Evolutionary conservation across 2,329 filamentous ascomycete species (phyloP).

Genomic region (Neonectria hederae): DNA sequence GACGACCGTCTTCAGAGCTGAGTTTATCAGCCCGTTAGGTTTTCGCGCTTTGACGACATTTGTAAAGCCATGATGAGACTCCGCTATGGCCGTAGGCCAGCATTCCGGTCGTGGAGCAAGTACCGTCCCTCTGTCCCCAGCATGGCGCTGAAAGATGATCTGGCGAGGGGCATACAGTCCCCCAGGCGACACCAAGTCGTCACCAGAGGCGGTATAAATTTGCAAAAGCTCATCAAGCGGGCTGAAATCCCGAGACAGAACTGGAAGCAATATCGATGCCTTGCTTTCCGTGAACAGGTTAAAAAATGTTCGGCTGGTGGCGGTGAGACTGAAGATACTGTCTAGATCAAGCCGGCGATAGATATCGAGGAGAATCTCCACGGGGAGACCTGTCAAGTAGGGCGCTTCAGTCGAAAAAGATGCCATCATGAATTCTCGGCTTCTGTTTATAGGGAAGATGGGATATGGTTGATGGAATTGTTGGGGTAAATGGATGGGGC

Average conservation of each 20-base stretch:
- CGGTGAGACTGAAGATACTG: constrained; percentile 52
- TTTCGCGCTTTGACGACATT: constrained; percentile 36
- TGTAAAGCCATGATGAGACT: constrained; percentile 31
- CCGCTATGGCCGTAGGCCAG: constrained; percentile 11
- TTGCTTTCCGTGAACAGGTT: constrained; percentile 54
- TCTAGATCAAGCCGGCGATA: constrained; percentile 56
- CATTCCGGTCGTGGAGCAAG: constrained; percentile 32
- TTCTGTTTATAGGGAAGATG: background rate
- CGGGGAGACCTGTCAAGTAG: constrained; percentile 49
- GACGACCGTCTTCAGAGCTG: constrained; percentile 37
- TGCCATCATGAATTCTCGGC: constrained; percentile 29
- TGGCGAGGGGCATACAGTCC: constrained; percentile 51
- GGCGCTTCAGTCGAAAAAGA: constrained; percentile 18
- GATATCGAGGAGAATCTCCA: constrained; percentile 60
- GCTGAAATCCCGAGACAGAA: constrained; percentile 54
- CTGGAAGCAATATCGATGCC: constrained; percentile 52
- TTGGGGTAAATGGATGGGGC: background rate
- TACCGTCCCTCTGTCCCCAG: constrained; percentile 44
- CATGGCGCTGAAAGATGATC: constrained; percentile 51
- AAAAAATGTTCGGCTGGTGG: constrained; percentile 50
- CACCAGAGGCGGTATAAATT: constrained; percentile 54
- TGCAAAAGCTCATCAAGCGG: constrained; percentile 59
- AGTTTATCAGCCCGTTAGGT: constrained; percentile 5
- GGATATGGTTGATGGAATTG: background rate
- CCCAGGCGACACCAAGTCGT: constrained; percentile 46